A percentile compares a stretch with the other conserved stretches of the same genome.
These are phyloP conservation scores for Cladophialophora carrionii DNA, from an alignment of 2,329 filamentous ascomycete genomes.

Conservation along the genomic window DNA sequence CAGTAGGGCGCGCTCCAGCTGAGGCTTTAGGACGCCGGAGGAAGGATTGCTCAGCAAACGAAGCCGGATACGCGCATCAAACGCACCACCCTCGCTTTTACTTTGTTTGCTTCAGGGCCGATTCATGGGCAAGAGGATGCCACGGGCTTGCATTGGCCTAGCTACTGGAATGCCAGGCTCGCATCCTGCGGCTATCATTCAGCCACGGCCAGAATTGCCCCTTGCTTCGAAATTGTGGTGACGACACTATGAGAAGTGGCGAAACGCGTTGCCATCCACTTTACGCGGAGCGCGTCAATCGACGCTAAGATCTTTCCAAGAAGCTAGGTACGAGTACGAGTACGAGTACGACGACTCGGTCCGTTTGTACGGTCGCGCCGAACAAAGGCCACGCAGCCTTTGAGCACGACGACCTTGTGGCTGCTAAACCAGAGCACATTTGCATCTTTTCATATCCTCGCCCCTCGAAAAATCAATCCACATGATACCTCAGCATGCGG, in stretches of 20 bases:
- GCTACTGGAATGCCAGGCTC: background rate
- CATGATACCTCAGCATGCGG: too few relatives aligned
- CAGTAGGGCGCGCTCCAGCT: background rate
- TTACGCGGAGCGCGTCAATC: constrained; percentile 12
- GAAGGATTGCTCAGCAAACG: constrained; percentile 15
- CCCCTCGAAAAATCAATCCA: too few relatives aligned
- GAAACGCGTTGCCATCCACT: constrained; percentile 19
- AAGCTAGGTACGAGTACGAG: background rate
- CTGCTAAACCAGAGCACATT: background rate
- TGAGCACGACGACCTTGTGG: background rate
- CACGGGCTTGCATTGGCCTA: constrained; percentile 1
- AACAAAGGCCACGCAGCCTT: background rate
- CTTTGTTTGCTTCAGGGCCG: background rate
- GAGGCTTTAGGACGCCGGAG: background rate
- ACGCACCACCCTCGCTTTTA: background rate
- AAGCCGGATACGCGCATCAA: background rate
- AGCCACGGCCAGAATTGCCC: background rate
- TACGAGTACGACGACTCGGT: background rate
- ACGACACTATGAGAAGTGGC: constrained; percentile 13
- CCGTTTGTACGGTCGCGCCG: background rate
- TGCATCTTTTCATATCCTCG: too few relatives aligned
- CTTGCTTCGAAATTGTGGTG: constrained; percentile 16
- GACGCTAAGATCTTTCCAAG: constrained; percentile 7
- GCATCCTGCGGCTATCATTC: background rate
- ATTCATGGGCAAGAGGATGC: background rate